Evolutionary conservation across 495 filamentous ascomycete genomes (phyloP), one percentile per base, ranked within the genome.

Genomic region (Astrothelium macrocarpum): DNA sequence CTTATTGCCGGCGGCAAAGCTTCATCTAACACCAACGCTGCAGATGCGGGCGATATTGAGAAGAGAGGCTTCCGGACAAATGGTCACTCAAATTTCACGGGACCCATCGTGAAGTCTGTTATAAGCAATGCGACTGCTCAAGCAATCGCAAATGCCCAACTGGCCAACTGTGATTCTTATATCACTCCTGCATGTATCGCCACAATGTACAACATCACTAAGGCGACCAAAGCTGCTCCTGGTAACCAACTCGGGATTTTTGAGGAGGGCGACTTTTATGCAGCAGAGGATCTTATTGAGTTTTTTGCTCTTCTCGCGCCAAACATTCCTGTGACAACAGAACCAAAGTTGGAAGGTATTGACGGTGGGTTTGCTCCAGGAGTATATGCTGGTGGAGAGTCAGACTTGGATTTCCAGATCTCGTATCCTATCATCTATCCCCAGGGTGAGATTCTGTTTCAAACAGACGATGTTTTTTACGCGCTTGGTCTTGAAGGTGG

Each of bases 371-470:
- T 60, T 16, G 65, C 62, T 43, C 34, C 46, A 46, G 61, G 29
- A 0, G 58, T 56, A 12, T 62, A 60, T 32, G 66, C 69, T 29
- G 70, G 68, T 14, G 59, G 63, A 5, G 68, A 70, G 29, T 56
- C 69, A 68, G 59, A 76, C 76, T 65, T 77, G 3, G 75, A 77
- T 63, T 64, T 76, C 29, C 64, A 75, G 60, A 72, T 71, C 34
- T 68, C 66, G 14, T 72, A 72, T 56, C 60, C 72, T 0, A 66
- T 78, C 14, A 72, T 78, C 58, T 75, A 76, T 25, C 76, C 77
- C 18, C 77, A 78, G 64, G 69, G 70, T 12, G 64, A 73, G 32
- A 71, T 71, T 14, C 73, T 78, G 3, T 79, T 70, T 66, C 76
- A 76, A 64, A 67, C 70, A 3, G 76, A 73, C 53, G 70, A 76